phyloP scores from a whole-genome alignment of 2,329 filamentous ascomycete genomes.

The Aspergillus sp. region DNA sequence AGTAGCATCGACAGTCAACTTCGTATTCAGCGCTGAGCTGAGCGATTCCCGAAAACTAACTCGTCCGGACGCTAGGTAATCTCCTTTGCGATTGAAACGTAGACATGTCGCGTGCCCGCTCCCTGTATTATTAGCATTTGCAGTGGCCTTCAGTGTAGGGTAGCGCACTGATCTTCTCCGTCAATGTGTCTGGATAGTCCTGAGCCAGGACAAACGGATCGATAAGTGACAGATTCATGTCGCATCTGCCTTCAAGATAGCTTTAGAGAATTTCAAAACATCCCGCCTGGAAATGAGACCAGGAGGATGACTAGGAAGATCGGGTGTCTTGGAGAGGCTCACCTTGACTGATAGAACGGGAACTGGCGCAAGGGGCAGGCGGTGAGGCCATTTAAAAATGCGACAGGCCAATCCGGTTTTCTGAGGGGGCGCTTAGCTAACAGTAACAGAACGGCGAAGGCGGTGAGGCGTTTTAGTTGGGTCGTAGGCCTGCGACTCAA shows the following conservation, averaged over 20 bases:
- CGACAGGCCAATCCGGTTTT: background rate
- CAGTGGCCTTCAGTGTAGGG: background rate
- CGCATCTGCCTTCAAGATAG: constrained; percentile 5
- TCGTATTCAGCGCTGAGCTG: constrained; percentile 5
- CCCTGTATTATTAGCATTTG: constrained; percentile 30
- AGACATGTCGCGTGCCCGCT: constrained; percentile 57
- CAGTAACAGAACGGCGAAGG: too few species aligned
- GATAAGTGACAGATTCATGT: constrained; percentile 65
- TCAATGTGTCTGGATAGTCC: constrained; percentile 86
- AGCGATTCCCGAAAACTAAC: too few species aligned
- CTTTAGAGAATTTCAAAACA: background rate
- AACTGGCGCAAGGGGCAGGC: constrained; percentile 10
- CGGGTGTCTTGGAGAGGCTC: too few species aligned
- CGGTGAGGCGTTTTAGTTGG: too few species aligned
- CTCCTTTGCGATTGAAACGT: constrained; percentile 88
- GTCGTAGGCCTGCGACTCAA: too few species aligned
- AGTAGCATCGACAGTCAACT: constrained; percentile 10
- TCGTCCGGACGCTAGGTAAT: constrained; percentile 87
- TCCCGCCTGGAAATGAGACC: constrained; percentile 18
- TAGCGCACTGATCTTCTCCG: constrained; percentile 70
- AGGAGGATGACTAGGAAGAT: constrained; percentile 10
- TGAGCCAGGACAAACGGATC: constrained; percentile 63
- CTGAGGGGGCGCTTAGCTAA: too few species aligned
- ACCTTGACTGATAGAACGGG: background rate
- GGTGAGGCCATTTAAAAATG: constrained; percentile 14